Evolutionary conservation across 75 land plant species (phyloP), one percentile per base, ranked within the genome.

Genomic region (Selaginella tamariscina): DNA sequence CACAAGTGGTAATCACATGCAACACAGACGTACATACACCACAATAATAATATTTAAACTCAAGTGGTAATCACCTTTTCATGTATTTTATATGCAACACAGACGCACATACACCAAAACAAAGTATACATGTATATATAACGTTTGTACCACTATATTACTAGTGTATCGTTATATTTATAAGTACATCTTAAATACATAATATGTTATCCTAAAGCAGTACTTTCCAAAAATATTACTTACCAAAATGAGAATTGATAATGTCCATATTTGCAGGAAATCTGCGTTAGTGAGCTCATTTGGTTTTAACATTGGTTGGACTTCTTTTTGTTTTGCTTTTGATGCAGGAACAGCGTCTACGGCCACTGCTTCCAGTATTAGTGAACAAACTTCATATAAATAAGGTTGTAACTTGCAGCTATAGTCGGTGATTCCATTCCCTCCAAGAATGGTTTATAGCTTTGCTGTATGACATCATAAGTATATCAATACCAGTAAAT

Each of bases 311-410:
- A 23, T 23, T 31, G 29, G 28, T n/a, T n/a, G n/a, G 18, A 31
- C 13, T 30, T 31, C 55, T n/a, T 1, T 54, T 39, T 15, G 44
- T 49, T 28, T 31, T 65, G 21, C 29, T 39, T 32, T 74, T 68
- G 56, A 71, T 22, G 62, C 76, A 32, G 95, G 89, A 32, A 74
- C 67, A 27, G 87, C 87, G 83, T 90, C 86, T 29, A 87, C 32
- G 1, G 81, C 80, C 32, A 87, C 75, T 26, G 98, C 95, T 82
- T 89, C 86, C 64, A 94, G 76, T 66, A 94, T 81, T 22, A 85
- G 81, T 55, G 91, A 88, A 89, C 91, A 94, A 1, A 81, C 74
- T 79, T 94, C 91, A 65, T 79, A 75, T 20, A 94, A 70, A 70
- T 73, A 80, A 31, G 82, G 73, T 28, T 65, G 77, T 54, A 94